A percentile compares a stretch with the other conserved stretches of the same genome.
These are phyloP conservation scores for Chrysanthemum seticuspe DNA, from an alignment of 129 eudicot genomes.

Conservation along the genomic window DNA sequence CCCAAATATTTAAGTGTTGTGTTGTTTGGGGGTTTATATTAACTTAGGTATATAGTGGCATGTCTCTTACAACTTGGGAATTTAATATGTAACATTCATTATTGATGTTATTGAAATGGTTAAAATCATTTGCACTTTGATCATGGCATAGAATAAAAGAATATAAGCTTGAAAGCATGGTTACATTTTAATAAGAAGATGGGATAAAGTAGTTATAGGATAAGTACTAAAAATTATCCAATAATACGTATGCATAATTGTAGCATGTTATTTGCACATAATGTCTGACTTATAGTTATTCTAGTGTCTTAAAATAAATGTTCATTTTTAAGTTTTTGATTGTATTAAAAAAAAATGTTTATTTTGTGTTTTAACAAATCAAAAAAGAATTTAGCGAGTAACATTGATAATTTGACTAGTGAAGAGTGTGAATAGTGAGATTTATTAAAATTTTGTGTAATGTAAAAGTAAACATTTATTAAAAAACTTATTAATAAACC, in stretches of 20 bases:
- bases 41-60: too few species aligned
- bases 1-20: too few species aligned
- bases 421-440: too few species aligned
- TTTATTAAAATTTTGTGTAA: too few species aligned
- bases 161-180: constrained; percentile 18
- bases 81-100: not conserved
- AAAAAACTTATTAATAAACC: too few species aligned
- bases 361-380: not conserved
- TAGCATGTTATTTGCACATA: not conserved
- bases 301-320: too few species aligned
- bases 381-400: too few species aligned
- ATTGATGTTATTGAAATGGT: not conserved
- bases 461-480: too few species aligned
- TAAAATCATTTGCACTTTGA: constrained; percentile 4
- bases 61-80: too few species aligned
- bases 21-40: too few species aligned
- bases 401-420: too few species aligned
- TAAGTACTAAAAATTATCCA: constrained; percentile 11
- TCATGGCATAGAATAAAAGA: constrained; percentile 13
- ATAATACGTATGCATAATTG: not conserved
- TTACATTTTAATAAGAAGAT: constrained; percentile 8
- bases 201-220: constrained; percentile 3
- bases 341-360: not conserved
- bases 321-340: too few species aligned
- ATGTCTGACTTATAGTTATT: not conserved